phyloP scores from a whole-genome alignment of 129 eudicot species.

The Cynara cardunculus region DNA sequence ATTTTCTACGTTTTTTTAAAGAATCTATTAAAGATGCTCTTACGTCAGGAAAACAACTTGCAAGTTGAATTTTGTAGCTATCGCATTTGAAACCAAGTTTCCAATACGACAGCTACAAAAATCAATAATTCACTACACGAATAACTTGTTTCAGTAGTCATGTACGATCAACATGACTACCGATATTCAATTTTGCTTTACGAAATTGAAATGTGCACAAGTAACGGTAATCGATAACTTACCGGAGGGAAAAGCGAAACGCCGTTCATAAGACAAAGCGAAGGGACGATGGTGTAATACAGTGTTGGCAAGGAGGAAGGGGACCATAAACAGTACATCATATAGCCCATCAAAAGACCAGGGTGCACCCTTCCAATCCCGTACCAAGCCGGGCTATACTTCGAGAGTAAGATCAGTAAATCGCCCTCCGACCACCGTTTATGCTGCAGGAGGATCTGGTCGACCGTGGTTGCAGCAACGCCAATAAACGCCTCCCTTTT shows the following conservation, averaged over 20 bases:
- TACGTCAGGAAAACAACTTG: too few species aligned
- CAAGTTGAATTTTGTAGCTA: too few species aligned
- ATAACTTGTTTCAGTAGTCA: neutral
- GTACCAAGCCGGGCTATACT: conserved; percentile 70
- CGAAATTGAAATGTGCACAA: neutral
- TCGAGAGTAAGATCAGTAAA: conserved; percentile 56
- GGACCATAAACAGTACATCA: conserved; percentile 64
- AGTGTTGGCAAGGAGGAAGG: conserved; percentile 58
- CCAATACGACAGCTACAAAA: neutral
- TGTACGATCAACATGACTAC: neutral
- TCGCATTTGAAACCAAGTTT: too few species aligned
- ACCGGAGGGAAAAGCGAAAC: conserved; percentile 76
- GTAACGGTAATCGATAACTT: neutral
- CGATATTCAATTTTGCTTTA: neutral
- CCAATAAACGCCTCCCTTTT: conserved; percentile 64
- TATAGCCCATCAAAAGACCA: conserved; percentile 64
- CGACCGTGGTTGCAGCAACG: conserved; percentile 61
- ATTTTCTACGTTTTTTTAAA: too few species aligned
- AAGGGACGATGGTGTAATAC: conserved; percentile 64
- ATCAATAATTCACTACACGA: neutral
- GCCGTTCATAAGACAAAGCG: conserved; percentile 63
- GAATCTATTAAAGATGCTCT: too few species aligned
- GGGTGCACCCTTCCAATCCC: conserved; percentile 57
- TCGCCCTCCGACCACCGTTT: conserved; percentile 97
- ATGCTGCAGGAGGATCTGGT: conserved; percentile 66